A percentile compares a stretch with the other conserved stretches of the same genome.
Conservation (phyloP, 257 asterid species). For the Solanum arcanum region DNA sequence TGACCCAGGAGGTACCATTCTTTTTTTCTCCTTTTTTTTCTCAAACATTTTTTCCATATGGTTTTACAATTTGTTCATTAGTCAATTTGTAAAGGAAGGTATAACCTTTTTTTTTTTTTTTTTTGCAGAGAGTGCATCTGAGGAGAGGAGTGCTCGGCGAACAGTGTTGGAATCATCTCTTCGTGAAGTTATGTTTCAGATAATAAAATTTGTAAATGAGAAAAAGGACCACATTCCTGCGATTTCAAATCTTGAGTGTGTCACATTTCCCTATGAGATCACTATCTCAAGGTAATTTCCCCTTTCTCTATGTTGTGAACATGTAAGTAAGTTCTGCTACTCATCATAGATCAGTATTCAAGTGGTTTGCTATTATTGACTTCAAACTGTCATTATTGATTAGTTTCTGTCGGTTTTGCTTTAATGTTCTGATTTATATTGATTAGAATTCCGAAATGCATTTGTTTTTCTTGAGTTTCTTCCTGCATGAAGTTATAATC, state of each 20-base stretch:
- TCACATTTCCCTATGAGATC: slow-evolving; percentile 89
- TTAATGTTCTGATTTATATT: background rate
- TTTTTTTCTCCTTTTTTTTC: background rate
- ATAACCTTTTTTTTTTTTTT: background rate
- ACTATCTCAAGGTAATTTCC: slow-evolving; percentile 71
- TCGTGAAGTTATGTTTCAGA: slow-evolving; percentile 86
- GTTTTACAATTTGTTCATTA: background rate
- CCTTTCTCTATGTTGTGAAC: background rate
- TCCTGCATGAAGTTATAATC: background rate
- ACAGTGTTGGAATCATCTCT: slow-evolving; percentile 73
- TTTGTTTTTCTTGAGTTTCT: background rate
- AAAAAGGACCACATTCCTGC: slow-evolving; percentile 97
- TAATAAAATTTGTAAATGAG: slow-evolving; percentile 88
- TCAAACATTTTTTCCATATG: background rate
- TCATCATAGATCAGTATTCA: background rate
- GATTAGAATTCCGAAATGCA: background rate
- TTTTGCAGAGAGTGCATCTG: slow-evolving; percentile 42
- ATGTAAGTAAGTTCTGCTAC: background rate
- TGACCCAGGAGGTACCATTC: slow-evolving; percentile 63
- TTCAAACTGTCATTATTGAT: background rate
- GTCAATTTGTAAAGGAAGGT: background rate
- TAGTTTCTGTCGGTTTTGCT: background rate
- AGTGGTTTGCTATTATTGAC: background rate
- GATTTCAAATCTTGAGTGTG: slow-evolving; percentile 76
- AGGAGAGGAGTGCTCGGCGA: slow-evolving; percentile 71